phyloP scores from a whole-genome alignment of 2,329 filamentous ascomycete species.

The Lasiodiplodia sp. region DNA sequence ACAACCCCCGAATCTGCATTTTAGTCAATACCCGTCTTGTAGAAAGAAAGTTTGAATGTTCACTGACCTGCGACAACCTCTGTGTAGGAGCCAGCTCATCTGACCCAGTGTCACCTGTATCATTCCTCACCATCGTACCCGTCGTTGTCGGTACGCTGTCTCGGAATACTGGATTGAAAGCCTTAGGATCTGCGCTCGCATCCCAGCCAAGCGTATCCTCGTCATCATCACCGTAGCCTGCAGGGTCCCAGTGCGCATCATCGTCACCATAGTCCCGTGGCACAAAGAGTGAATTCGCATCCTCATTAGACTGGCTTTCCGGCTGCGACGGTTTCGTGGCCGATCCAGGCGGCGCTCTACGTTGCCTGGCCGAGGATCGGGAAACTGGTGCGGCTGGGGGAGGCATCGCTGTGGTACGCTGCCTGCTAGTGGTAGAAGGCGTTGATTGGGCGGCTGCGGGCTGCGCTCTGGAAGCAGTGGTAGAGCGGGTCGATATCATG shows the following conservation, averaged over 20 bases:
- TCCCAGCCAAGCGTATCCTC: slow-evolving; percentile 78
- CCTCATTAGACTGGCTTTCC: slow-evolving; percentile 33
- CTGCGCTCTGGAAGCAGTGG: slow-evolving; percentile 43
- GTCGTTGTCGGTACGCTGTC: slow-evolving; percentile 41
- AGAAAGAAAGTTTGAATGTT: background rate
- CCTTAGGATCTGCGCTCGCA: slow-evolving; percentile 63
- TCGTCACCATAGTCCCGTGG: slow-evolving; percentile 64
- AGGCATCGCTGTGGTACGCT: slow-evolving; percentile 48
- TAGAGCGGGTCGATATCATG: slow-evolving; percentile 47
- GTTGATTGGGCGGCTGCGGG: background rate
- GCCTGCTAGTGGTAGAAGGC: background rate
- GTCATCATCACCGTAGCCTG: slow-evolving; percentile 55
- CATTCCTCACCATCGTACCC: slow-evolving; percentile 5
- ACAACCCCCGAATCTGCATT: slow-evolving; percentile 3
- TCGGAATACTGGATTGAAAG: slow-evolving; percentile 53
- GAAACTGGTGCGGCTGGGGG: slow-evolving; percentile 48
- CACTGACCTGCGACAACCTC: slow-evolving; percentile 69
- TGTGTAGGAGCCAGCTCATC: slow-evolving; percentile 74
- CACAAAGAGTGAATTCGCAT: slow-evolving; percentile 74
- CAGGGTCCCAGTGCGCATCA: slow-evolving; percentile 75
- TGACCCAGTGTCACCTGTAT: slow-evolving; percentile 10
- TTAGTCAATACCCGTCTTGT: background rate
- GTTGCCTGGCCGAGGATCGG: slow-evolving; percentile 40
- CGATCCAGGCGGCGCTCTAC: slow-evolving; percentile 38
- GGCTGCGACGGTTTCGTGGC: slow-evolving; percentile 38